Evolutionary conservation across 345 rosid genomes (phyloP), one percentile per base, ranked within the genome.

Genomic region (Eucalyptus rudis): DNA sequence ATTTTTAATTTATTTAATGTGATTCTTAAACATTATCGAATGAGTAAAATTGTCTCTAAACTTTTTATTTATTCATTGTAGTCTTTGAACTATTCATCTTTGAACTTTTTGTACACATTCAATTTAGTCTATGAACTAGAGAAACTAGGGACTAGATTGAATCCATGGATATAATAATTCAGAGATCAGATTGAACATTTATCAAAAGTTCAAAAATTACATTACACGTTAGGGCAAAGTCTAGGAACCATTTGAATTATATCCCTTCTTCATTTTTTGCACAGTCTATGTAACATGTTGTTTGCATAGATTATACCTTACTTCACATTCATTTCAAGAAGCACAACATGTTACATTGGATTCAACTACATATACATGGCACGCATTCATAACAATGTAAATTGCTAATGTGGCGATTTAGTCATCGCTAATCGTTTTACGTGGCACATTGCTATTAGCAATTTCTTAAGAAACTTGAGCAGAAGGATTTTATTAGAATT

Each of bases 391-490:
- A 20, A 20, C 2, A 36, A 76, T 11, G 25, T 40, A 76, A 76
- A 40, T 76, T 10, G 83, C 27, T 36, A 25, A 76, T 2, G 14
- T 10, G 8, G 13, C 2, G 5, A 7, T 20, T 0, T 13, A 36
- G 8, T 40, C 2, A 36, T 76, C 3, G 2, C 1, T 12, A 0
- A 20, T 1, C 0, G 5, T 76, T 43, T 5, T 76, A 20, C 2
- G 3, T 20, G 9, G 3, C 15, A 76, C 15, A 3, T 76, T 12
- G 3, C 3, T 11, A 76, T 36, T 20, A 36, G 3, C 22, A 24
- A 36, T 71, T 71, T 71, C 4, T 10, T 14, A 20, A 0, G 8
- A 76, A 40, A 40, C 44, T 76, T 76, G 14, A 7, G 15, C 0
- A 0, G 15, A 76, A 22, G 0, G 83, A 76, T 22, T 76, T 20